phyloP scores from a whole-genome alignment of 129 eudicot species.

The Helichrysum umbraculigerum region DNA sequence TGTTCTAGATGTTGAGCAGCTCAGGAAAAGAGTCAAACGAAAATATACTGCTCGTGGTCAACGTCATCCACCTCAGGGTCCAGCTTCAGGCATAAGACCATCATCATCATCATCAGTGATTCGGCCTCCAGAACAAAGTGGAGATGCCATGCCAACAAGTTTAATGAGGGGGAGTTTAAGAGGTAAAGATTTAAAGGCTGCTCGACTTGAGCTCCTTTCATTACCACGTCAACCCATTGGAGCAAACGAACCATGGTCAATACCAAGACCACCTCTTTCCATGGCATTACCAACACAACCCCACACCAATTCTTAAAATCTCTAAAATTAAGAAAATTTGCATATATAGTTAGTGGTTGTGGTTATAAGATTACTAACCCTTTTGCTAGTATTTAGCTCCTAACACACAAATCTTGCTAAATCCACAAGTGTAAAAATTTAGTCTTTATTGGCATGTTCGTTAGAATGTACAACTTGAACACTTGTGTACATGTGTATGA shows the following conservation, averaged over 20 bases:
- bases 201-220: conserved; percentile 20
- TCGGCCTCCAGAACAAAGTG: conserved; percentile 8
- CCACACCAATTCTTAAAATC: conserved; percentile 2
- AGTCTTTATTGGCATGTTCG: not conserved
- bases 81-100: not conserved
- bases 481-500: not conserved
- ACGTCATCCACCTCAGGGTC: not conserved
- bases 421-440: not conserved
- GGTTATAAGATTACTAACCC: not conserved
- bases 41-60: not conserved
- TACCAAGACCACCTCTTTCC: conserved; percentile 6
- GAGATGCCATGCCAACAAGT: conserved; percentile 5
- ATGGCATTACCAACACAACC: not conserved
- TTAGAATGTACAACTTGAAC: not conserved
- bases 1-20: conserved; percentile 8
- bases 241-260: conserved; percentile 22
- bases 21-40: not conserved
- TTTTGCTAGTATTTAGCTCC: not conserved
- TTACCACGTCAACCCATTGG: conserved; percentile 29
- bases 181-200: conserved; percentile 26
- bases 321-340: not conserved
- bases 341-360: not conserved
- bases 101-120: not conserved
- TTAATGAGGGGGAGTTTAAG: conserved; percentile 39
- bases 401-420: not conserved